A percentile compares a stretch with the other conserved stretches of the same genome.
These are phyloP conservation scores for Pseudogymnoascus sp. DNA, from an alignment of 2,329 filamentous ascomycete genomes.

Conservation along the genomic window DNA sequence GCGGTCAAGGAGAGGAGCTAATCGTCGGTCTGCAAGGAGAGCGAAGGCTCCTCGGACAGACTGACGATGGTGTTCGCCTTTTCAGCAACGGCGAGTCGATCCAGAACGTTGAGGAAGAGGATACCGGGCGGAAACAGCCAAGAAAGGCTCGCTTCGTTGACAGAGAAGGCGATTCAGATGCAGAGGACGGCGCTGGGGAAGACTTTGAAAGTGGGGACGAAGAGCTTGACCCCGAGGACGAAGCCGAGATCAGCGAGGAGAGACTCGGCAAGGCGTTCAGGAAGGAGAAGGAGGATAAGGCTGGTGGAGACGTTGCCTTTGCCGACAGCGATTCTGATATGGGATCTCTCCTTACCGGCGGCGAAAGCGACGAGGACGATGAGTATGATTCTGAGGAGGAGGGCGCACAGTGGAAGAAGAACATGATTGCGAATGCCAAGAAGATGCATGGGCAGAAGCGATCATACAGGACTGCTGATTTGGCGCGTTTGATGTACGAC, in stretches of 20 bases:
- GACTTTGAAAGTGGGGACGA: slow-evolving; percentile 48
- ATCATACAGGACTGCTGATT: slow-evolving; percentile 69
- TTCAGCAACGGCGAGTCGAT: slow-evolving; percentile 73
- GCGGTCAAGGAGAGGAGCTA: slow-evolving; percentile 91
- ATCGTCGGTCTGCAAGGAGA: slow-evolving; percentile 84
- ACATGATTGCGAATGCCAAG: slow-evolving; percentile 68
- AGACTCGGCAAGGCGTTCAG: slow-evolving; percentile 56
- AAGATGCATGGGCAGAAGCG: slow-evolving; percentile 61
- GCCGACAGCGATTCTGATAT: slow-evolving; percentile 96
- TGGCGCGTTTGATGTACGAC: slow-evolving; percentile 86
- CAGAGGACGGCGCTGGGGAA: slow-evolving; percentile 46
- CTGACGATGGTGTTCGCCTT: slow-evolving; percentile 72
- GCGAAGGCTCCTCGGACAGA: slow-evolving; percentile 72
- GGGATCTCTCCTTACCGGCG: slow-evolving; percentile 51
- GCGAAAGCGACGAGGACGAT: slow-evolving; percentile 40
- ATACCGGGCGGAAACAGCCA: slow-evolving; percentile 53
- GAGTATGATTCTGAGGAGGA: slow-evolving; percentile 61
- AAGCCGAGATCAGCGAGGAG: slow-evolving; percentile 49
- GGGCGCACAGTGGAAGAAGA: slow-evolving; percentile 77
- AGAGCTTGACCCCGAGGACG: slow-evolving; percentile 41
- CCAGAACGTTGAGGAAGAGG: slow-evolving; percentile 47
- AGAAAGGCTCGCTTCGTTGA: slow-evolving; percentile 51
- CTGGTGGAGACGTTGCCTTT: slow-evolving; percentile 72
- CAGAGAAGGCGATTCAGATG: slow-evolving; percentile 49
- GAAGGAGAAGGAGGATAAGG: slow-evolving; percentile 42